phyloP scores from a whole-genome alignment of 345 rosid species.

The Citrus trifoliata region DNA sequence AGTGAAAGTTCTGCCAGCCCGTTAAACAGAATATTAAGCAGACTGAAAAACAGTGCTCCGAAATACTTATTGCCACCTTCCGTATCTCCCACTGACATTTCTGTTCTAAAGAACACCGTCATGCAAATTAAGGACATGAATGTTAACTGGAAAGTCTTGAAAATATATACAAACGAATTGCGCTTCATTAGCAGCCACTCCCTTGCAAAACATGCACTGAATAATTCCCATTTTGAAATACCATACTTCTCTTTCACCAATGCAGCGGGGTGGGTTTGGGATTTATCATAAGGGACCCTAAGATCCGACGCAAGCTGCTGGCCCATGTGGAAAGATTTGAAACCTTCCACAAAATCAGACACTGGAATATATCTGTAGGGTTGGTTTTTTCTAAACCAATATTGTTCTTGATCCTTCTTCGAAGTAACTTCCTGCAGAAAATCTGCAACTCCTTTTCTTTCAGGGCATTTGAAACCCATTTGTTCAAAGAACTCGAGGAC shows the following conservation, averaged over 20 bases:
- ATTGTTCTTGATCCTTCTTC: slow-evolving; percentile 76
- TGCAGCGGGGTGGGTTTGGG: slow-evolving; percentile 56
- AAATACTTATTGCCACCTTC: slow-evolving; percentile 42
- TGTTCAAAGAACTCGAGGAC: slow-evolving; percentile 63
- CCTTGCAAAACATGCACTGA: slow-evolving; percentile 65
- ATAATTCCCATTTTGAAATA: slow-evolving; percentile 60
- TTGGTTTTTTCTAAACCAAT: slow-evolving; percentile 54
- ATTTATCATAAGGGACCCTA: slow-evolving; percentile 51
- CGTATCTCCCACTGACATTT: slow-evolving; percentile 41
- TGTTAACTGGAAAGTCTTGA: slow-evolving; percentile 56
- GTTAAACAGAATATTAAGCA: slow-evolving; percentile 61
- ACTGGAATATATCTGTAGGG: slow-evolving; percentile 51
- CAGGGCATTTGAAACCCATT: slow-evolving; percentile 75
- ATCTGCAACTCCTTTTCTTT: slow-evolving; percentile 75
- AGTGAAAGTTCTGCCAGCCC: slow-evolving; percentile 62
- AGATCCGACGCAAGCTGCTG: slow-evolving; percentile 41
- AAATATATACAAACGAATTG: slow-evolving; percentile 45
- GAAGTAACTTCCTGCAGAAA: slow-evolving; percentile 80
- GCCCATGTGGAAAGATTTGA: slow-evolving; percentile 49
- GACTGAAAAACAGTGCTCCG: slow-evolving; percentile 62
- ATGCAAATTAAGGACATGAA: slow-evolving; percentile 44
- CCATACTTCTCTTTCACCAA: slow-evolving; percentile 62
- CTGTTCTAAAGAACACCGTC: slow-evolving; percentile 57
- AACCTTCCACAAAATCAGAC: slow-evolving; percentile 44
- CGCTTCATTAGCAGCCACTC: slow-evolving; percentile 81